Evolutionary conservation across 2,329 filamentous ascomycete species (phyloP).

Genomic region (Phoma sp.): DNA sequence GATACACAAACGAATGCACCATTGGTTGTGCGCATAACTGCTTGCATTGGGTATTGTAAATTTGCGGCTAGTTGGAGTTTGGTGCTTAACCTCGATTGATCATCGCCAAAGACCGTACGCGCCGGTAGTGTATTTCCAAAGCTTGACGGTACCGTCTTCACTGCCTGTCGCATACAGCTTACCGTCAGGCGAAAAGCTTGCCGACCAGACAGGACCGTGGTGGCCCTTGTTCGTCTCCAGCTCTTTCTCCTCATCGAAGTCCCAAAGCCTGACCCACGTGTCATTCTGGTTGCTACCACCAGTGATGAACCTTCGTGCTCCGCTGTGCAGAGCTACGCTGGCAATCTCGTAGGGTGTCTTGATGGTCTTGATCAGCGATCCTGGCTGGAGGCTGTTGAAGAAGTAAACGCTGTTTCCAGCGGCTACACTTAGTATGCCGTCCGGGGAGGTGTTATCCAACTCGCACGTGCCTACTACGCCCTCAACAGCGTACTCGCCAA

Average conservation of each 20-base stretch:
- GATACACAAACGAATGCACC: not conserved
- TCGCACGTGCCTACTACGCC: slow-evolving; percentile 92
- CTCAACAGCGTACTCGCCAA: slow-evolving; percentile 79
- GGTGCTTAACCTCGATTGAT: not conserved
- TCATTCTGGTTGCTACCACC: slow-evolving; percentile 78
- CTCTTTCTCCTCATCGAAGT: slow-evolving; percentile 82
- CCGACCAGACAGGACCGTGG: slow-evolving; percentile 96
- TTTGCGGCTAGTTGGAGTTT: not conserved
- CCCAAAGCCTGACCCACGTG: slow-evolving; percentile 95
- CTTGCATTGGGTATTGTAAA: slow-evolving; percentile 7
- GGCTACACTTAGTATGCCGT: slow-evolving; percentile 82
- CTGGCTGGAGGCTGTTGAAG: slow-evolving; percentile 78
- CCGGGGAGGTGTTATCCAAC: slow-evolving; percentile 68
- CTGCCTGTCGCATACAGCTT: slow-evolving; percentile 96
- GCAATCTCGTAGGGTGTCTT: slow-evolving; percentile 84
- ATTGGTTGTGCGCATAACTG: not conserved
- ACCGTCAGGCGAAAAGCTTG: slow-evolving; percentile 91
- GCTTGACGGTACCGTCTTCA: slow-evolving; percentile 96
- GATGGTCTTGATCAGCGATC: slow-evolving; percentile 75
- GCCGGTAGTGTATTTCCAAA: slow-evolving; percentile 74
- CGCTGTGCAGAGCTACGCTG: slow-evolving; percentile 85
- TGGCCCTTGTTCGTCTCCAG: slow-evolving; percentile 95
- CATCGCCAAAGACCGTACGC: slow-evolving; percentile 71
- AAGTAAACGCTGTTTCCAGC: slow-evolving; percentile 96
- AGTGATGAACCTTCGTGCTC: slow-evolving; percentile 82